Base-by-base conservation (phyloP, 306 rosid species). In the Betula pendula region DNA sequence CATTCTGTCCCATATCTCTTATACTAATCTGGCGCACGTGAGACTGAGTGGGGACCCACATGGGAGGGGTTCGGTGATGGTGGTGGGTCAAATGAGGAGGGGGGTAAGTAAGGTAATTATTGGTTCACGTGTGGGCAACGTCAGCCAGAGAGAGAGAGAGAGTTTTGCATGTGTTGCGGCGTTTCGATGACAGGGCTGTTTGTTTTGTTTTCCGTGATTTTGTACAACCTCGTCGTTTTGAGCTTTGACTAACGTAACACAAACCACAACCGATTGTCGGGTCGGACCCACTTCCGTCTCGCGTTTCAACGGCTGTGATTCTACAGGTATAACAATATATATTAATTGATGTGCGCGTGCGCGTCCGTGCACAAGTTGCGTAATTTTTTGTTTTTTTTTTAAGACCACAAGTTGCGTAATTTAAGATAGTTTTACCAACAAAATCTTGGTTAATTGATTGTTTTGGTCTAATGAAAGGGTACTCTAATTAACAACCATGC, bases 101-200 rank as follows among this genome's bases (percentile, higher is more conserved):
- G 1, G 51, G 8, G 13, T 8, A n/a, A n/a, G n/a, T n/a, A n/a
- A n/a, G 43, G 72, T 43, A 75, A 58, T 74, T 50, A 72, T 56
- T 45, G 76, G 72, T 89, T 89, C 97, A 91, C 96, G 93, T 90
- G 98, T 62, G 97, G 84, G 22, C 76, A 84, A 86, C 84, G 86
- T 86, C 91, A 84, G 75, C 75, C 20, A 25, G 29, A 59, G 40
- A 52, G 40, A 24, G 49, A 48, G 58, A 48, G 73, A 70, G 62
- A 68, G 71, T 67, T 88, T 87, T 72, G 89, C 91, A 67, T 68
- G 81, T 76, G 88, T 87, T 80, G 83, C 93, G 91, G 86, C 91
- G 90, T 84, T 89, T 87, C 86, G 90, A 63, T 68, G 86, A 81
- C 70, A 48, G 89, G 75, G 68, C 86, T 89, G 88, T 80, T 89